phyloP scores from a whole-genome alignment of 2,329 filamentous ascomycete species.

The Parafenestella ontariensis region DNA sequence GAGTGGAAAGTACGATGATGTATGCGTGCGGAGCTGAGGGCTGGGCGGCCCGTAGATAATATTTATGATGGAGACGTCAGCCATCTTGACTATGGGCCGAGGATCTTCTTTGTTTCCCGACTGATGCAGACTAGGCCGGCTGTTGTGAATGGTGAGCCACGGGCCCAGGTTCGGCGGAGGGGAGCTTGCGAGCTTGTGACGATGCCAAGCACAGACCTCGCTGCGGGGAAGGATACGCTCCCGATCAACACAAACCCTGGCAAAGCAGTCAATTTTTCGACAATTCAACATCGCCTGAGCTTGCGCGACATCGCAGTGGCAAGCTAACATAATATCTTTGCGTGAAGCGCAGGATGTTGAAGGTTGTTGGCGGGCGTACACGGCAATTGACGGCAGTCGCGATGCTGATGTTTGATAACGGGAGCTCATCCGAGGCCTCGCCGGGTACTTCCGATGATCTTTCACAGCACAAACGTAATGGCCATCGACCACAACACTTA shows the following conservation, averaged over 20 bases:
- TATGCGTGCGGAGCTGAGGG: constrained; percentile 34
- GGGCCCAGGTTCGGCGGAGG: constrained; percentile 35
- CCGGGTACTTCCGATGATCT: constrained; percentile 18
- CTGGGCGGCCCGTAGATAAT: constrained; percentile 32
- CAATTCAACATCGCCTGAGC: background rate
- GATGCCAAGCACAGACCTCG: constrained; percentile 37
- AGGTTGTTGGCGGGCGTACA: constrained; percentile 29
- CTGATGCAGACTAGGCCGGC: constrained; percentile 37
- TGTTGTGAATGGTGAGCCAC: constrained; percentile 37
- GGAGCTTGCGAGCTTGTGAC: constrained; percentile 46
- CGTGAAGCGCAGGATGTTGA: constrained; percentile 18
- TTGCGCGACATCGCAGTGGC: constrained; percentile 10
- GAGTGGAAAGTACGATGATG: constrained; percentile 33
- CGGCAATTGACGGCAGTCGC: constrained; percentile 35
- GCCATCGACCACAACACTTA: background rate
- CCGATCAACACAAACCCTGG: constrained; percentile 25
- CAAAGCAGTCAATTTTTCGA: constrained; percentile 4
- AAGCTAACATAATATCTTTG: constrained; percentile 13
- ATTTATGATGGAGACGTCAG: constrained; percentile 43
- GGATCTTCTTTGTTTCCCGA: constrained; percentile 38
- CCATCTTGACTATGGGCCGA: constrained; percentile 41
- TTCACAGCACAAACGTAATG: background rate
- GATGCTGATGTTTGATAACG: constrained; percentile 26
- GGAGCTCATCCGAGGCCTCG: constrained; percentile 9
- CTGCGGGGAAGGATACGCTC: constrained; percentile 34